Percentiles rank a stretch among this genome's conserved stretches.
Conservation (phyloP, 345 rosid genomes). For the Kernera saxatilis region DNA sequence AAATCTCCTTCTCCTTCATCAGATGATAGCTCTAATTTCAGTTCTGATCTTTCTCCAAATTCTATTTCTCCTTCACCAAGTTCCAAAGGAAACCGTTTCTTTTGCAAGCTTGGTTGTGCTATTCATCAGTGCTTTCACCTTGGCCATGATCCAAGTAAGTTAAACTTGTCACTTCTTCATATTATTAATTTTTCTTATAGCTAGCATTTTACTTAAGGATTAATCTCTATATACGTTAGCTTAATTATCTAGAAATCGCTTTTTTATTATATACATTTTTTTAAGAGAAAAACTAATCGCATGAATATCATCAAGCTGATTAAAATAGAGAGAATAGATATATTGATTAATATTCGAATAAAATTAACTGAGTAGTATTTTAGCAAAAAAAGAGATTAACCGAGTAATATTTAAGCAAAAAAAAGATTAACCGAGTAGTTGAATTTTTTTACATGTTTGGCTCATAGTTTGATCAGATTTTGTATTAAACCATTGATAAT, state of each 20-base stretch:
- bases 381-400: too few relatives aligned
- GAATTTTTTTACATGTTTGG: not conserved
- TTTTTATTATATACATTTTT: too few relatives aligned
- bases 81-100: fast-evolving
- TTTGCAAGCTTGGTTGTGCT: not conserved
- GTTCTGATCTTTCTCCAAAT: not conserved
- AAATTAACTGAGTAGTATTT: too few relatives aligned
- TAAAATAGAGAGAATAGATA: too few relatives aligned
- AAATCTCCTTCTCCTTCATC: not conserved
- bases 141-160: not conserved
- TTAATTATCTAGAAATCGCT: not conserved
- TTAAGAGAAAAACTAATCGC: too few relatives aligned
- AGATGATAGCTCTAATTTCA: not conserved
- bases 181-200: not conserved
- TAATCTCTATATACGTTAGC: not conserved
- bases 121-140: not conserved
- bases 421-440: too few relatives aligned
- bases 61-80: not conserved
- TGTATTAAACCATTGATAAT: not conserved
- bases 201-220: not conserved
- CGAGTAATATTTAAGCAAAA: too few relatives aligned
- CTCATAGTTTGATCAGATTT: not conserved
- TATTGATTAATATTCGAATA: too few relatives aligned
- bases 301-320: too few relatives aligned
- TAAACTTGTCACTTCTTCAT: not conserved